Evolutionary conservation across 345 rosid species (phyloP).

Genomic region (Triadica sebifera): DNA sequence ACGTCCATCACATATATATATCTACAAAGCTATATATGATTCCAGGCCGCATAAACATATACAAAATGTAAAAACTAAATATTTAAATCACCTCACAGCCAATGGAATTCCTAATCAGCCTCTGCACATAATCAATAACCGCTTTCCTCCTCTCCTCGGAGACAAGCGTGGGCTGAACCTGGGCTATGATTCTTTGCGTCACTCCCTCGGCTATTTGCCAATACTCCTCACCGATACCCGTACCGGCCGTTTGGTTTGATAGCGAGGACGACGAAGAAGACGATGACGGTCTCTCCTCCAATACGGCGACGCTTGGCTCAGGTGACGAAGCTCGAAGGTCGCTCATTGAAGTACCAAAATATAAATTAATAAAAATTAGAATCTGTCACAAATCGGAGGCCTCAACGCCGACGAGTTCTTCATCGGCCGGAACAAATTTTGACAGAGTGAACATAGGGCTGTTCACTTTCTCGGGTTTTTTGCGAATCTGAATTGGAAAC

Average conservation of each 20-base stretch:
- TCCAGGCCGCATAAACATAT: neutral
- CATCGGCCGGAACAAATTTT: too few relatives aligned
- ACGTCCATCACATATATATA: neutral
- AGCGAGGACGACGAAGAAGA: slow-evolving; percentile 29
- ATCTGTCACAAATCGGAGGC: neutral
- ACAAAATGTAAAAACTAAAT: neutral
- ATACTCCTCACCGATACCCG: slow-evolving; percentile 39
- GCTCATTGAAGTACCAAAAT: slow-evolving; percentile 43
- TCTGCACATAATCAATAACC: neutral
- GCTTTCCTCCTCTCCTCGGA: neutral
- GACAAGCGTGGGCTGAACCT: neutral
- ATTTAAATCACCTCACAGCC: slow-evolving; percentile 27
- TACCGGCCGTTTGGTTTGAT: slow-evolving; percentile 30
- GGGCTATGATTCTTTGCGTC: neutral
- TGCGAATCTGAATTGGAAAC: neutral
- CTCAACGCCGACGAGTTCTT: neutral
- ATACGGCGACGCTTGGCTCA: slow-evolving; percentile 37
- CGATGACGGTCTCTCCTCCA: slow-evolving; percentile 46
- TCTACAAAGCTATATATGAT: neutral
- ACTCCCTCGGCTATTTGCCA: slow-evolving; percentile 18
- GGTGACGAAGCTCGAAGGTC: slow-evolving; percentile 66
- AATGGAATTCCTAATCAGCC: neutral
- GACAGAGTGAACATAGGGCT: neutral
- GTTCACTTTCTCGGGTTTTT: too few relatives aligned
- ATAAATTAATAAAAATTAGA: slow-evolving; percentile 12